phyloP scores from a whole-genome alignment of 345 rosid species.

The Jatropha curcas region DNA sequence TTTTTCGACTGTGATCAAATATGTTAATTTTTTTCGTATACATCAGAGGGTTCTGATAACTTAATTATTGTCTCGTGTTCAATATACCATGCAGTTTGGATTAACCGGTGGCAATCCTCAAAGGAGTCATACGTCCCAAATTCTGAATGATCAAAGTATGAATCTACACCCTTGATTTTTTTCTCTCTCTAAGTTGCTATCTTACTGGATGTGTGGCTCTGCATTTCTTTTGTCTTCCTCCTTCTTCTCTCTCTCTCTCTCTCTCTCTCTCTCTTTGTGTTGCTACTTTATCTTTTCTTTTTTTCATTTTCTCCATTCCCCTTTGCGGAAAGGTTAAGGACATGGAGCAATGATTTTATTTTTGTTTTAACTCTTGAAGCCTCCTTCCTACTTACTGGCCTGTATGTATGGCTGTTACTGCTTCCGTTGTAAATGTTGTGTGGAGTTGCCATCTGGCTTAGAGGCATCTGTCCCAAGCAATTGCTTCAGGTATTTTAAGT shows the following conservation, averaged over 20 bases:
- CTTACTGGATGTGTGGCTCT: background rate
- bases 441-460: background rate
- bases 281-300: too few species aligned
- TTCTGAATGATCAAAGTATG: conserved; percentile 78
- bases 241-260: background rate
- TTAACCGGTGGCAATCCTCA: conserved; percentile 71
- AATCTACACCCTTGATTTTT: background rate
- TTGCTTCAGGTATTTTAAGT: background rate
- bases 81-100: conserved; percentile 59
- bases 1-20: background rate
- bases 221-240: background rate
- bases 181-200: background rate
- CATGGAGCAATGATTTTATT: background rate
- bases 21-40: background rate
- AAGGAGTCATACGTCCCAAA: conserved; percentile 68
- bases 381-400: background rate
- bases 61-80: conserved; percentile 14
- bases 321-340: background rate
- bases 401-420: background rate
- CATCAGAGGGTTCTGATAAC: background rate
- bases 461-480: background rate
- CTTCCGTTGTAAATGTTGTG: background rate
- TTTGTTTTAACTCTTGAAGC: background rate
- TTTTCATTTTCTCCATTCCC: background rate
- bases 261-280: background rate